Evolutionary conservation across 345 rosid genomes (phyloP).

Genomic region (Brassica juncea): DNA sequence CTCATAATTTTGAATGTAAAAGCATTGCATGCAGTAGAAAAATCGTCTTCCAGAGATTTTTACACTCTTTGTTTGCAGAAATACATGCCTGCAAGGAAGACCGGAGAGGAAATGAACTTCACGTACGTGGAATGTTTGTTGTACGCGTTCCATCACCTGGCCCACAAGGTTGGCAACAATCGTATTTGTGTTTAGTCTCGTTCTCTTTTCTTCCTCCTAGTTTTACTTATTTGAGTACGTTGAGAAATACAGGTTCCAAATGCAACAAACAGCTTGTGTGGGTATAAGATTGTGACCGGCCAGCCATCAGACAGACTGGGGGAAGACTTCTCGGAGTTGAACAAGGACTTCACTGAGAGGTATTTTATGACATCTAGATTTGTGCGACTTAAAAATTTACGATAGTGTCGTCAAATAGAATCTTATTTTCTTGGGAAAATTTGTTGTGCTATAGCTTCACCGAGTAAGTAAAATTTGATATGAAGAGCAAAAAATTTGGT

Average conservation of each 20-base stretch:
- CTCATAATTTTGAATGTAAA: not conserved
- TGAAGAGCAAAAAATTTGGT: too few species aligned
- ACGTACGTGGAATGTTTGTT: slow-evolving; percentile 92
- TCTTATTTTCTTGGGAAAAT: not conserved
- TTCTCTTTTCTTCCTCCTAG: not conserved
- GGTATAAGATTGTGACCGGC: slow-evolving; percentile 49
- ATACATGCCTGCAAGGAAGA: slow-evolving; percentile 91
- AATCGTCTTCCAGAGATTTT: slow-evolving; percentile 9
- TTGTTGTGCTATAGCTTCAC: slow-evolving; percentile 8
- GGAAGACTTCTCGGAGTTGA: slow-evolving; percentile 63
- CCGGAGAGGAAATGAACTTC: slow-evolving; percentile 94
- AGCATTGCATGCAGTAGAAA: not conserved
- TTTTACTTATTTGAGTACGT: slow-evolving; percentile 38
- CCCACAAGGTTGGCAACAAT: slow-evolving; percentile 68
- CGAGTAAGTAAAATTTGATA: not conserved
- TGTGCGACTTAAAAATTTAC: slow-evolving; percentile 15
- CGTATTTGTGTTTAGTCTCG: not conserved
- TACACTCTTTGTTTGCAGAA: slow-evolving; percentile 51
- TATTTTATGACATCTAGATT: slow-evolving; percentile 13
- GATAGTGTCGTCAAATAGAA: not conserved
- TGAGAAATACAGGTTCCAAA: slow-evolving; percentile 74
- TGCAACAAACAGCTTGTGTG: slow-evolving; percentile 93
- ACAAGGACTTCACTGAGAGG: slow-evolving; percentile 94
- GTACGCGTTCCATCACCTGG: slow-evolving; percentile 85
- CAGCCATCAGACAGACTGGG: slow-evolving; percentile 1